Base-by-base conservation (phyloP, 345 rosid genomes). In the Corchorus olitorius region DNA sequence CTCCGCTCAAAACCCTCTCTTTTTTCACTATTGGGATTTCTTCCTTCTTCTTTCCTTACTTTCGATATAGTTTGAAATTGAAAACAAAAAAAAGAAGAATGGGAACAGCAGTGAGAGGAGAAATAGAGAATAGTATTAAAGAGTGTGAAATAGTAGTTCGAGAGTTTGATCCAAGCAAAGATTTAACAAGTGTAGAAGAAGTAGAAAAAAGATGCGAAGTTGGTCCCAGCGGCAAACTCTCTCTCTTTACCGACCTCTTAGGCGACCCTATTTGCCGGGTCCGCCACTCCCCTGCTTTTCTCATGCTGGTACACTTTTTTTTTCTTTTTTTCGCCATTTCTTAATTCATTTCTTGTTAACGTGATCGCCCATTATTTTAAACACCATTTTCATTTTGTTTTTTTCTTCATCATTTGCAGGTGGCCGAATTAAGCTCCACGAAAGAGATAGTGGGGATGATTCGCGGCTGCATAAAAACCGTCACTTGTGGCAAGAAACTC, bases 231-330 rank as follows among this genome's bases (percentile, higher is more conserved):
- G 89, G 93, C 72, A 85, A 88, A 81, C 83, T 89, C 74, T 89
- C 94, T 81, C 87, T 94, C 80, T 91, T 86, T 88, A 93, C 97
- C 80, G 98, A 97, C 90, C 97, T 92, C 79, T 77, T 94, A 76
- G 99, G 99, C 72, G 98, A 97, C 89, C 99, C 99, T 22, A 84
- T 94, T 71, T 93, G 97, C 94, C 86, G 99, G 87, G 93, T 94
- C 93, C 98, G 98, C 87, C 88, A 94, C 73, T 97, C 95, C 72
- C 97, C 98, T 62, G 91, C 94, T 80, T 97, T 91, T 75, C 95
- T 89, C 88, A 97, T 97, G 97, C 89, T 97, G 97, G 99, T 93
- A 73, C 9, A 3, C 72, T 6, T 66, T 59, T 48, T 56, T 15
- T 15, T 45, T 39, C 11, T 63, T 14, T 67, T 17, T 60, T 33